Conservation (phyloP, 345 rosid genomes). For the Ceriops zippeliana region DNA sequence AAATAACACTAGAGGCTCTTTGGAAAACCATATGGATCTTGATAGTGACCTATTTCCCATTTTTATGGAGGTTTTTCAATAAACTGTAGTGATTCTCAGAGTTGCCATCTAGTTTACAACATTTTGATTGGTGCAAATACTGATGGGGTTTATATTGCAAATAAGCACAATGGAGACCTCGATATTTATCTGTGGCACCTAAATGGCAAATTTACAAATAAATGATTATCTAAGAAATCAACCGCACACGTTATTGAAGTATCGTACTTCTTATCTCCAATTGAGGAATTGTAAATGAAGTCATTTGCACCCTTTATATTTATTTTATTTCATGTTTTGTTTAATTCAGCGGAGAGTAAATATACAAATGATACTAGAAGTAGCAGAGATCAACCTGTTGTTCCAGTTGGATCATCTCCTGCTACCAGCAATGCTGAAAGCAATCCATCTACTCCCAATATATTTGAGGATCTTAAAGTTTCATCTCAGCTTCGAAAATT, state of each 20-base stretch:
- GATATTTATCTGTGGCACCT: no score
- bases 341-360: constrained; percentile 24
- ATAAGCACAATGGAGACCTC: no score
- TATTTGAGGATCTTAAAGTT: constrained; percentile 16
- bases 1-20: no score
- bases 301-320: background rate
- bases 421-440: constrained; percentile 20
- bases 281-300: background rate
- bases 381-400: constrained; percentile 19
- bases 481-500: constrained; percentile 25
- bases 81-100: no score
- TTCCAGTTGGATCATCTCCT: constrained; percentile 18
- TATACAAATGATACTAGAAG: constrained; percentile 19
- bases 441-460: constrained; percentile 18
- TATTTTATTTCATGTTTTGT: background rate
- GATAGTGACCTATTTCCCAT: no score
- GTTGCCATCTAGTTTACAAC: no score
- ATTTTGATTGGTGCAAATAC: no score
- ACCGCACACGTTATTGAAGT: background rate
- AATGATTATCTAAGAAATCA: background rate
- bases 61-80: no score
- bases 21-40: no score
- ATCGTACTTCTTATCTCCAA: background rate
- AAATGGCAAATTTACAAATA: no score
- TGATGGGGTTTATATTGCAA: no score